Evolutionary conservation across 257 asterid genomes (phyloP).

Genomic region (Linaria vulgaris): DNA sequence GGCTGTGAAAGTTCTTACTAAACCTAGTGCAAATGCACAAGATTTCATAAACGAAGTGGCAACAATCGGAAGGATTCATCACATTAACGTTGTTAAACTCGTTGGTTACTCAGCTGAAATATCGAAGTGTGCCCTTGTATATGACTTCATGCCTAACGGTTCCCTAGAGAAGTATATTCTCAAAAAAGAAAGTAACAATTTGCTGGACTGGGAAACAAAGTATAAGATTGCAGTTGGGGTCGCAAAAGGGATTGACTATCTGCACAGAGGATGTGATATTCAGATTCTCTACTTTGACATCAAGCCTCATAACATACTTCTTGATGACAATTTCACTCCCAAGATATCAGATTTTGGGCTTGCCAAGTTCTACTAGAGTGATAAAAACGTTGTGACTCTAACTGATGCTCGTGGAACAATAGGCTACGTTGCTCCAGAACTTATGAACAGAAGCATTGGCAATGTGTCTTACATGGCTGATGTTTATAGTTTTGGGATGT

Average conservation of each 20-base stretch:
- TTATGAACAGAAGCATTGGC: conserved; percentile 30
- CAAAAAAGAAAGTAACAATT: not conserved
- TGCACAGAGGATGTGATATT: conserved; percentile 29
- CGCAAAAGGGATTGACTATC: conserved; percentile 35
- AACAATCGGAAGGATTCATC: conserved; percentile 27
- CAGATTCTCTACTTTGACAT: conserved; percentile 35
- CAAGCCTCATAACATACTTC: conserved; percentile 39
- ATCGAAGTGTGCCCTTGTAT: conserved; percentile 16
- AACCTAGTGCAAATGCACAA: conserved; percentile 14
- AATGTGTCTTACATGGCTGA: conserved; percentile 31
- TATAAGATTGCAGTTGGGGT: conserved; percentile 35
- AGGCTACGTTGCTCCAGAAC: conserved; percentile 36
- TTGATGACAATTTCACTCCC: conserved; percentile 24
- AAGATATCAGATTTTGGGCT: conserved; percentile 30
- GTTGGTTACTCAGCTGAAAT: conserved; percentile 24
- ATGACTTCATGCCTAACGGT: conserved; percentile 25
- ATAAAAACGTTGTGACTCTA: conserved; percentile 16
- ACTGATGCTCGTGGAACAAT: conserved; percentile 37
- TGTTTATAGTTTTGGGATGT: conserved; percentile 39
- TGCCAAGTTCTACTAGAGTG: conserved; percentile 20
- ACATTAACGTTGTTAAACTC: conserved; percentile 23
- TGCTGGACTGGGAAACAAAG: conserved; percentile 25
- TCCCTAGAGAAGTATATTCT: conserved; percentile 14
- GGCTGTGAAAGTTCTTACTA: conserved; percentile 36
- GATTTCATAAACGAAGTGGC: conserved; percentile 44